Base-by-base conservation (phyloP, 768 basidiomycete genomes). In the Amanita pallidorosea region DNA sequence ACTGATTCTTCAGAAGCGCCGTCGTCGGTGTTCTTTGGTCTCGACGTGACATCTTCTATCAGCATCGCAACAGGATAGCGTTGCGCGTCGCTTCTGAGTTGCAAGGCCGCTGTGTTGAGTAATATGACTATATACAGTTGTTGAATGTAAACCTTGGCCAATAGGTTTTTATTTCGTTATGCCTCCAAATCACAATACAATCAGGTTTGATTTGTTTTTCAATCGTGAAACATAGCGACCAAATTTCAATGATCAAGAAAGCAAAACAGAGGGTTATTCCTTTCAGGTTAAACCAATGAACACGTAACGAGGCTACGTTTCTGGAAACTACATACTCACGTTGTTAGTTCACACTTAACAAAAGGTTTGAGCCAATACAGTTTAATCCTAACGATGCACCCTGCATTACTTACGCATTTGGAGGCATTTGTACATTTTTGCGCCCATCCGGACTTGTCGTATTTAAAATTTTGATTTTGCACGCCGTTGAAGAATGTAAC, bases 1-100 rank as follows among this genome's bases (percentile, higher is more conserved):
- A 45, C 33, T 33, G 29, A 46, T 46, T 22, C 45, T 17, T 35
- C 29, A 46, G 45, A 46, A 46, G 45, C 45, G 20, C n/a, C 29
- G 17, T n/a, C 27, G 5, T 22, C 15, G 9, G 20, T 12, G n/a
- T 46, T 46, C 45, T 34, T n/a, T 34, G 22, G 45, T 15, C 25
- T 38, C 13, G 42, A 43, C 42, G 42, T 43, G 23, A 46, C 27
- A 11, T 15, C 45, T 45, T 45, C 45, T 45, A 45, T 45, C 33
- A 22, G 29, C 45, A 18, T 45, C 33, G 45, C 18, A 46, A 46
- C 45, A 12, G 11, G 33, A 46, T 46, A 33, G 45, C 45, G 13
- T 34, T 18, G n/a, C 45, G 18, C 27, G n/a, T 22, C 34, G 29
- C 17, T 15, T 34, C 8, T 17, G 34, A 46, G 27, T 13, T 9